Base-by-base conservation (phyloP, 352 stramenopile genomes). In the Phytophthora meadii region DNA sequence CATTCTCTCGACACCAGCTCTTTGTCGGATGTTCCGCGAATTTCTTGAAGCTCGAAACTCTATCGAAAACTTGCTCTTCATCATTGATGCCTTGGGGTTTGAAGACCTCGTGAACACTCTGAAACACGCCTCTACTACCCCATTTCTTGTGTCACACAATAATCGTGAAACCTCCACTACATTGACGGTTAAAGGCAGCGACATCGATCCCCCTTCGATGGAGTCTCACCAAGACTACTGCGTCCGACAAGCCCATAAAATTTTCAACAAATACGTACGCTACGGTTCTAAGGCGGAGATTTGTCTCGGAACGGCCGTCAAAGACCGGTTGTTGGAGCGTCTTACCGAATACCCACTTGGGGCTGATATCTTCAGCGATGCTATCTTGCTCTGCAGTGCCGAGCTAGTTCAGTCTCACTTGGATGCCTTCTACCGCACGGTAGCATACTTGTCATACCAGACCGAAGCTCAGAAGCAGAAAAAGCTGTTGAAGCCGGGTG, bases 201-300 rank as follows among this genome's bases (percentile, higher is more conserved):
- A 61, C 17, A 14, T 10, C 1, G 62, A 66, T 12, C 9, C 52
- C 1, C 57, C 49, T 2, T 57, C 49, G 0, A 45, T 77, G 14
- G 45, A 65, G 5, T 86, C 79, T 2, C 76, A 81, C 12, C 61
- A 86, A 39, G 80, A 88, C 40, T 92, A 85, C 28, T 87, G 79
- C 17, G 61, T 88, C 34, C 77, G 81, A 1, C 74, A 89, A 28
- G 79, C 82, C 3, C 79, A 88, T 41, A 92, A 92, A 44, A 90
- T 89, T 66, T 92, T 89, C 61, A 90, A 83, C 65, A 92, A 92
- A 59, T 92, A 88, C 42, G 77, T 92, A 17, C 82, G 82, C 11
- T 88, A 82, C 47, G 83, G 83, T 19, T 90, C 83, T 2, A 90
- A 90, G 48, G 79, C 83, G 5, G 82, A 90, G 61, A 79, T 92